Base-by-base conservation (phyloP, 2,329 filamentous ascomycete species). In the Massarina eburnea region DNA sequence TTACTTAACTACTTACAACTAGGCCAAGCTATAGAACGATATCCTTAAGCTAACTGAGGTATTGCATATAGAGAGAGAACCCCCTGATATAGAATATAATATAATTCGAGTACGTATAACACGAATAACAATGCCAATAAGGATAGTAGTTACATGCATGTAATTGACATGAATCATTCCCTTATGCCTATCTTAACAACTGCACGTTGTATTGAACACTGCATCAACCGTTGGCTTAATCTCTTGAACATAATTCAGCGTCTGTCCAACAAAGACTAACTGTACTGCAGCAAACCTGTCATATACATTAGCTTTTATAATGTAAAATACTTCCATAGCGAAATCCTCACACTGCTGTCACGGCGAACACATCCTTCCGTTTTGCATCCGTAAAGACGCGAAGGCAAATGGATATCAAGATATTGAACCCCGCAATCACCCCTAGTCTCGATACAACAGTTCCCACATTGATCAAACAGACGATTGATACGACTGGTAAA, bases 321-420 rank as follows among this genome's bases (percentile, higher is more conserved):
- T 18, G 8, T 35, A n/a, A 18, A 12, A 35, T 18, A 41, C 15
- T 20, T 17, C 10, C 36, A 27, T 10, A 24, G 19, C 3, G 35
- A 24, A 6, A 7, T 4, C 49, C 60, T 42, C 54, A 66, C 60
- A 57, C 58, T 27, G 60, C 54, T 3, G 56, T 59, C 5, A 64
- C 48, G 8, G 60, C 53, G 41, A 66, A 64, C 1, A 62, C 43
- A 19, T 64, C 58, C 3, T 48, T 41, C 5, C 59, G 48, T 22
- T 51, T 64, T 1, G 60, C 62, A 8, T 58, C 43, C 1, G 59
- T 57, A 10, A 62, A 48, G 1, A 29, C 39, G 3, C 33, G 54
- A 42, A 65, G 19, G 29, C 57, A 64, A 1, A 58, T 8, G 2
- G 56, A 55, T 3, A 61, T 44, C 12, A 58, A n/a, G 2, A 59